A percentile compares a stretch with the other conserved stretches of the same genome.
phyloP scores from a whole-genome alignment of 208 protist genomes.

The Naegleria lovaniensis region DNA sequence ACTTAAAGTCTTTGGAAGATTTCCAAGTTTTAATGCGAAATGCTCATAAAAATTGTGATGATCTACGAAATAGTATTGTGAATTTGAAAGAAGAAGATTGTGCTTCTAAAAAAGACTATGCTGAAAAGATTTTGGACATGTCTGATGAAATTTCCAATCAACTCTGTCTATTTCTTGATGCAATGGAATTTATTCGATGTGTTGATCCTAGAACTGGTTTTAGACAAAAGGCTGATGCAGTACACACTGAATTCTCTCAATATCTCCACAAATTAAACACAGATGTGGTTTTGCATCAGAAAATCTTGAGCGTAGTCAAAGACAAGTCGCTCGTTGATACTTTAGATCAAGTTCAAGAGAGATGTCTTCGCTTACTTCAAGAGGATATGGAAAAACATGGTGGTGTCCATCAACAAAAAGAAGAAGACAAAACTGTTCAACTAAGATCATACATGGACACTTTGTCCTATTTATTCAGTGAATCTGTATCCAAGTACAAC shows the following conservation, averaged over 20 bases:
- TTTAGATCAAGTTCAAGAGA: constrained; percentile 47
- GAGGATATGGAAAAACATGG: constrained; percentile 74
- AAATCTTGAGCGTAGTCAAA: constrained; percentile 56
- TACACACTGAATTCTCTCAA: constrained; percentile 71
- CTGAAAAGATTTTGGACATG: constrained; percentile 46
- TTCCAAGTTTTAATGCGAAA: neutral
- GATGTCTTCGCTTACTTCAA: constrained; percentile 41
- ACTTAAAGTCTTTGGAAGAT: neutral
- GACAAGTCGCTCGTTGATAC: constrained; percentile 50
- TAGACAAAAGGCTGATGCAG: constrained; percentile 61
- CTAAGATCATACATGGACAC: neutral
- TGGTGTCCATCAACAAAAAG: neutral
- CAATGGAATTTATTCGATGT: constrained; percentile 79
- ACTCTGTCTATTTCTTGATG: constrained; percentile 76
- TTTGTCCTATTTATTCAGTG: neutral
- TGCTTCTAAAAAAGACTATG: neutral
- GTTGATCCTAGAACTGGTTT: constrained; percentile 74
- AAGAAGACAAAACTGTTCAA: neutral
- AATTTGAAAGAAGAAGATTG: neutral
- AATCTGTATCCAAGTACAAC: neutral
- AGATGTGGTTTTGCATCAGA: constrained; percentile 67
- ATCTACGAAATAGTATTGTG: neutral
- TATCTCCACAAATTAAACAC: constrained; percentile 82
- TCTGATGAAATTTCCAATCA: constrained; percentile 80
- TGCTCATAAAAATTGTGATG: neutral